Evolutionary conservation across 2,329 filamentous ascomycete genomes (phyloP).

Genomic region (Thielaviopsis punctulata): DNA sequence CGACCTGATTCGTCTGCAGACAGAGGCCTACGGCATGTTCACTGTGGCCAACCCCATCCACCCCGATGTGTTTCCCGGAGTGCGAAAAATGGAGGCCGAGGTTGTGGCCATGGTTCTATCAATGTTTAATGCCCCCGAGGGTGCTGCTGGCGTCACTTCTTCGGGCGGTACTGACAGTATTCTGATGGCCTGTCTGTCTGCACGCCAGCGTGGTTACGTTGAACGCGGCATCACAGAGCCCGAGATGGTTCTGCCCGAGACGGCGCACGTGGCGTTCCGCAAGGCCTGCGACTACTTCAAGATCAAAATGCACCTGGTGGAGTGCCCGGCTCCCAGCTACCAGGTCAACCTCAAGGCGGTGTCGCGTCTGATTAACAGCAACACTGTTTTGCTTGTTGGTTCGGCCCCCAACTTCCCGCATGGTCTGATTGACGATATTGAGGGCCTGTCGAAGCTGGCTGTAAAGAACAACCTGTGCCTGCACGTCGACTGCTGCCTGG

Average conservation of each 20-base stretch:
- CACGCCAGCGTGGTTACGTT: constrained; percentile 69
- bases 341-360: constrained; percentile 69
- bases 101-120: constrained; percentile 86
- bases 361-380: constrained; percentile 74
- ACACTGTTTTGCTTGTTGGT: constrained; percentile 84
- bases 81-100: constrained; percentile 98
- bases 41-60: constrained; percentile 94
- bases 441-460: constrained; percentile 67
- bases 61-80: constrained; percentile 92
- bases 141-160: constrained; percentile 74
- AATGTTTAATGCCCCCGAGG: constrained; percentile 78
- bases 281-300: constrained; percentile 94
- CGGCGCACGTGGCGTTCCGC: constrained; percentile 87
- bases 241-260: constrained; percentile 94
- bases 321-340: constrained; percentile 70
- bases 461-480: constrained; percentile 64
- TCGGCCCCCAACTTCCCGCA: constrained; percentile 96
- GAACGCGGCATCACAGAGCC: constrained; percentile 83
- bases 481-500: constrained; percentile 94
- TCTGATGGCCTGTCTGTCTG: constrained; percentile 81
- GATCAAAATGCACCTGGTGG: constrained; percentile 81
- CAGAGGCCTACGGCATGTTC: constrained; percentile 85
- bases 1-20: constrained; percentile 66
- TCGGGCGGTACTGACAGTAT: constrained; percentile 93
- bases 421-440: constrained; percentile 92